Evolutionary conservation across 108 stramenopile genomes (phyloP).

Genomic region (Fistulifera pelliculosa): DNA sequence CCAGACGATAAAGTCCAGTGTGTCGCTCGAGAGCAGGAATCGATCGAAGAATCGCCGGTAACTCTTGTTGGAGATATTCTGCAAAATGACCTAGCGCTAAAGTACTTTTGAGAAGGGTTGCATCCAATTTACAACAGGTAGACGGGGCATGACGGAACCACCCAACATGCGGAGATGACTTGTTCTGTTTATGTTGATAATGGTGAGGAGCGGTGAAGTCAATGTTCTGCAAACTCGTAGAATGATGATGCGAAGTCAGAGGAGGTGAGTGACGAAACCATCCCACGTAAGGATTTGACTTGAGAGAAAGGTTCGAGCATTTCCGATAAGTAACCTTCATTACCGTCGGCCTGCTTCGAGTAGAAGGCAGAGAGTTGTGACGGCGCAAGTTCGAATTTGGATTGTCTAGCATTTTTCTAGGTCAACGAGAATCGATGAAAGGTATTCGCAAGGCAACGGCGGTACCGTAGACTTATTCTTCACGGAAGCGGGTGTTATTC

Average conservation of each 20-base stretch:
- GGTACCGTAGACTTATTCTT: too few relatives aligned
- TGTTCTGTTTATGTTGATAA: background rate
- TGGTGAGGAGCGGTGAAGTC: background rate
- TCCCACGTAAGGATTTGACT: slow-evolving; percentile 42
- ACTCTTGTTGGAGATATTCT: background rate
- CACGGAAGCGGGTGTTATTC: too few relatives aligned
- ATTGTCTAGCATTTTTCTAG: too few relatives aligned
- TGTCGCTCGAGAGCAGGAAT: background rate
- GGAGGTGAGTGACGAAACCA: slow-evolving; percentile 49
- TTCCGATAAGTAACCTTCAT: background rate
- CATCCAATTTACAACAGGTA: slow-evolving; percentile 1
- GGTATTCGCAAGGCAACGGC: too few relatives aligned
- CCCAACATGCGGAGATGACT: slow-evolving; percentile 30
- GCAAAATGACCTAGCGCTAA: background rate
- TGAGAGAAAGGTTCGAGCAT: slow-evolving; percentile 5
- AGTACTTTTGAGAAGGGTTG: background rate
- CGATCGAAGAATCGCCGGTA: background rate
- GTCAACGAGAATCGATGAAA: too few relatives aligned
- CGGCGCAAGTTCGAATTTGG: background rate
- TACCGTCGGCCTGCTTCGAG: background rate
- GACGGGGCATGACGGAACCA: slow-evolving; percentile 47
- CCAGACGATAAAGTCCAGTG: background rate
- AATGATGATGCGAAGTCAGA: slow-evolving; percentile 15
- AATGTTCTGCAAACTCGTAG: background rate
- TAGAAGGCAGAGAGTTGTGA: slow-evolving; percentile 3